Conservation (phyloP, 345 rosid species). For the Psidium friedrichsthalianum region DNA sequence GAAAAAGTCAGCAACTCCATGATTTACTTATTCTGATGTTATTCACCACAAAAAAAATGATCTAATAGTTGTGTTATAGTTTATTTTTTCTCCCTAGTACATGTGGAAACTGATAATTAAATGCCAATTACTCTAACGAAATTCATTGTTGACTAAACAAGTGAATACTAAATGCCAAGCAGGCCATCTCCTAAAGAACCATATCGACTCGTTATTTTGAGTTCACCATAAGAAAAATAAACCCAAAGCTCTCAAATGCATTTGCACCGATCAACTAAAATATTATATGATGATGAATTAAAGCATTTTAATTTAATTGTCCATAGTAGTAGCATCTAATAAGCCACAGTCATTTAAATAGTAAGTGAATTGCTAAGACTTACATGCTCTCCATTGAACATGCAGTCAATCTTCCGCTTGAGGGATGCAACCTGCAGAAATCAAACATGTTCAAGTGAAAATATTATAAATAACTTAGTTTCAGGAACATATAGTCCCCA, state of each 20-base stretch:
- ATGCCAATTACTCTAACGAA: not conserved
- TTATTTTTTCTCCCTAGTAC: not conserved
- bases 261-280: not conserved
- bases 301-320: not conserved
- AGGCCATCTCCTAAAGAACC: not conserved
- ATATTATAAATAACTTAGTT: not conserved
- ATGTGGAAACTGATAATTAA: not conserved
- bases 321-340: not conserved
- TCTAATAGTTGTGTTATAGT: not conserved
- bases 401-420: slow-evolving; percentile 56
- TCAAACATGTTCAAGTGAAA: not conserved
- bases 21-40: not conserved
- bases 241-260: not conserved
- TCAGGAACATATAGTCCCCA: not conserved
- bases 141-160: not conserved
- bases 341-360: not conserved
- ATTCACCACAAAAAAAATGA: not conserved
- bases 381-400: slow-evolving; percentile 83
- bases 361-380: slow-evolving; percentile 10
- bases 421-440: slow-evolving; percentile 57
- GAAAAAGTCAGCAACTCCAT: not conserved
- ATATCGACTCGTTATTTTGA: not conserved
- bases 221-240: not conserved
- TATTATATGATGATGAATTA: not conserved
- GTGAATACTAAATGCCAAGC: not conserved